Evolutionary conservation across 305 asterid species (phyloP).

Genomic region (Solanum aculeatissimum): DNA sequence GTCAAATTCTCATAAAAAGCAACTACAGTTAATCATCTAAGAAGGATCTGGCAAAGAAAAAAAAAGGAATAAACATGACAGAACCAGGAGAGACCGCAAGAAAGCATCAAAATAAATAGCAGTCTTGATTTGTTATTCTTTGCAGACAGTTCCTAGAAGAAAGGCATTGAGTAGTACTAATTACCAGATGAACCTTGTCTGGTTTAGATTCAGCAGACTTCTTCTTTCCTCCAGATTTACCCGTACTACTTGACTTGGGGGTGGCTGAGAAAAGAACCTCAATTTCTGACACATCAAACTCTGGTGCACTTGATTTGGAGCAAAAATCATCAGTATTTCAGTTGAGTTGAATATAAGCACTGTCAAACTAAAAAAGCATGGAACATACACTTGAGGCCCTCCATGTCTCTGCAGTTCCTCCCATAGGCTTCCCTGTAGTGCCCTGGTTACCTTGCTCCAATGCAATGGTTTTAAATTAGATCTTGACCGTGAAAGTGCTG

Average conservation of each 20-base stretch:
- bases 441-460: slow-evolving; percentile 99
- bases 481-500: slow-evolving; percentile 31
- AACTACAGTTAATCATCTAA: background rate
- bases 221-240: slow-evolving; percentile 67
- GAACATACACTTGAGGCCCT: slow-evolving; percentile 66
- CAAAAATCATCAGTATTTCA: slow-evolving; percentile 13
- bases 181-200: slow-evolving; percentile 84
- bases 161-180: background rate
- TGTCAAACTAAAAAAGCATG: background rate
- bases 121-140: background rate
- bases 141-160: background rate
- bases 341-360: background rate
- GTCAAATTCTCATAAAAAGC: background rate
- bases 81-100: background rate
- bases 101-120: background rate
- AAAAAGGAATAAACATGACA: background rate
- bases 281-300: slow-evolving; percentile 85
- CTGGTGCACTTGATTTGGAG: slow-evolving; percentile 53
- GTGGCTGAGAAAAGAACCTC: slow-evolving; percentile 88
- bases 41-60: background rate
- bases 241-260: slow-evolving; percentile 57
- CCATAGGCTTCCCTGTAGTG: slow-evolving; percentile 98
- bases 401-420: slow-evolving; percentile 89
- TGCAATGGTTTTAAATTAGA: slow-evolving; percentile 91
- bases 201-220: slow-evolving; percentile 83